phyloP scores from a whole-genome alignment of 1,139 yeast genomes.

The Suhomyces panamericanus region DNA sequence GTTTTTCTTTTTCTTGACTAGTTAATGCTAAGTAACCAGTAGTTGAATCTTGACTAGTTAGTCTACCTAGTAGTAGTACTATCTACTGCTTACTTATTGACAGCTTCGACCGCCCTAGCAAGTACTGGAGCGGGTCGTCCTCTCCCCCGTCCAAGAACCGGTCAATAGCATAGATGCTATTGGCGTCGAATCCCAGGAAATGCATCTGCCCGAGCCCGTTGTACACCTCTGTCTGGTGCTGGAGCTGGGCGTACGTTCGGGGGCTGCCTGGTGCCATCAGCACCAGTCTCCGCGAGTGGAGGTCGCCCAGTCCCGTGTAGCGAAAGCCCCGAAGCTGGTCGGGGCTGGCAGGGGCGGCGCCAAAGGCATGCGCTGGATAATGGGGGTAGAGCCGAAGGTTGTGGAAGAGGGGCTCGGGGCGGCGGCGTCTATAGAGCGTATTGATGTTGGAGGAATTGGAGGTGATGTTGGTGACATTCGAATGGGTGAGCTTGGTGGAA shows the following conservation, averaged over 20 bases:
- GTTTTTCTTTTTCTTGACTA: no score
- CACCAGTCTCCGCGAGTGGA: neutral
- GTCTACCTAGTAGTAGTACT: no score
- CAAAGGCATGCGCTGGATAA: neutral
- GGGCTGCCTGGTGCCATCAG: neutral
- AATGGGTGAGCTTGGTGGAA: neutral
- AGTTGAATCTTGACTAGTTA: no score
- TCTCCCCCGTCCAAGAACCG: conserved; percentile 8
- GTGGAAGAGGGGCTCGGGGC: no score
- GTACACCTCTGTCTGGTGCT: no score
- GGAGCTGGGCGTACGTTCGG: neutral
- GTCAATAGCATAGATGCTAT: conserved; percentile 7
- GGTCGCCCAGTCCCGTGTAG: conserved; percentile 1
- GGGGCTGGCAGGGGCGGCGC: neutral
- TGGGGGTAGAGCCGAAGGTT: neutral
- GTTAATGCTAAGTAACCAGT: no score
- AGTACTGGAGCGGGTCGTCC: conserved; percentile 6
- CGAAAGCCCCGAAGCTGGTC: conserved; percentile 3
- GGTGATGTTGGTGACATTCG: neutral
- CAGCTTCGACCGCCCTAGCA: neutral
- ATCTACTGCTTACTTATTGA: neutral
- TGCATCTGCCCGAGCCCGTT: no score
- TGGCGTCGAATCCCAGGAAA: neutral
- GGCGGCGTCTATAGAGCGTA: neutral
- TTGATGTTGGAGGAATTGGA: neutral